Evolutionary conservation across 73 alveolate species (phyloP), one percentile per base, ranked within the genome.

Genomic region (Symbiodinium pilosum): DNA sequence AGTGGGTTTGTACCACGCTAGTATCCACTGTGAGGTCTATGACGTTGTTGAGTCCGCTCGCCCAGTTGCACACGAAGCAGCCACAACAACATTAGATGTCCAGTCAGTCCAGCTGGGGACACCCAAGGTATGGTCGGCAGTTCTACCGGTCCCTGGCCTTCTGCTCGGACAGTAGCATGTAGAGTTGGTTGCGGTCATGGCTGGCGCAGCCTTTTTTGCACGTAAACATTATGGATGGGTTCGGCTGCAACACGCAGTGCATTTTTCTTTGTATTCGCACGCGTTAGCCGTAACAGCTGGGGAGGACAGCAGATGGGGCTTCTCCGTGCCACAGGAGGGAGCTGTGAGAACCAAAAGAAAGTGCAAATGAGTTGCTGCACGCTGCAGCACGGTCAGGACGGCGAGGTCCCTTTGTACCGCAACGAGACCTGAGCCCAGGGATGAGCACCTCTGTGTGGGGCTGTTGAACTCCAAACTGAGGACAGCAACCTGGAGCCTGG

Each of bases 11-110:
- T 20, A 11, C 59, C 59, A 9, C 32, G 81, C 39, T 2, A 2
- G 81, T 14, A 26, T 0, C 26, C 32, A 54, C 34, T 12, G 73
- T n/a, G 73, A 64, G 81, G 81, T 64, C 12, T 64, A 64, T 38
- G 81, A 64, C 81, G 30, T 64, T 38, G 81, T 64, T 28, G 81
- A 64, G 81, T 64, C 81, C 81, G 32, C 81, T 64, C 30, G 81
- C 81, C 9, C 38, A 38, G 20, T 64, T 64, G 41, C 38, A 64
- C 81, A 38, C 9, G 30, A 54, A 3, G 28, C n/a, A n/a, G n/a
- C n/a, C n/a, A n/a, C n/a, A n/a, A n/a, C n/a, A n/a, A n/a, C n/a
- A n/a, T n/a, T n/a, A n/a, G 59, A 14, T 47, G 21, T 47, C 21
- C 6, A 47, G 6, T 14, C 14, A 6, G 6, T 6, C 59, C 6